Conservation (phyloP, 345 rosid species). For the Pistacia atlantica region DNA sequence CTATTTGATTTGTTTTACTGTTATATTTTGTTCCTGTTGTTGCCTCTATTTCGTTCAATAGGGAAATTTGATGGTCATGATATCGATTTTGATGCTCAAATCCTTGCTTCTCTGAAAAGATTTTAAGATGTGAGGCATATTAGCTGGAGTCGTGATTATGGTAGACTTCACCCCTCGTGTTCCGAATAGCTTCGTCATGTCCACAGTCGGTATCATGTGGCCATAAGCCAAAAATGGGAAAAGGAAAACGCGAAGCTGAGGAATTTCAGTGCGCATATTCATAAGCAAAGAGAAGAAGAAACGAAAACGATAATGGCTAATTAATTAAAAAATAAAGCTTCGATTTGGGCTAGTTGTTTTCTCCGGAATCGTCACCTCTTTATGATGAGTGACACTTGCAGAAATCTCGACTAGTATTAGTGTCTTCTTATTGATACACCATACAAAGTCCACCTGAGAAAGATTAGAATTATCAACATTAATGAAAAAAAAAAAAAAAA, state of each 20-base stretch:
- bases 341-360: too few relatives aligned
- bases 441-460: too few relatives aligned
- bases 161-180: conserved; percentile 41
- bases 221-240: conserved; percentile 62
- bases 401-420: too few relatives aligned
- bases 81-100: conserved; percentile 32
- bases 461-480: too few relatives aligned
- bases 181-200: conserved; percentile 56
- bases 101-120: conserved; percentile 25
- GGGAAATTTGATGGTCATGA: conserved; percentile 43
- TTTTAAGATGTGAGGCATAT: conserved; percentile 31
- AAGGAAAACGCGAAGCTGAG: conserved; percentile 42
- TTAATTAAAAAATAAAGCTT: too few relatives aligned
- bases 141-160: conserved; percentile 50
- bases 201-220: conserved; percentile 52
- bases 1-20: too few relatives aligned
- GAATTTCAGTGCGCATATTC: conserved; percentile 25
- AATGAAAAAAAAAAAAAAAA: too few relatives aligned
- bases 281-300: background rate
- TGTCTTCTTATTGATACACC: too few relatives aligned
- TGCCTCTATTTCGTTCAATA: background rate
- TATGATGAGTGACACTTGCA: too few relatives aligned
- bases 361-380: too few relatives aligned
- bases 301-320: background rate
- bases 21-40: too few relatives aligned